Evolutionary conservation across 306 rosid genomes (phyloP), one percentile per base, ranked within the genome.

Genomic region (Pterocarpus macrocarpus): DNA sequence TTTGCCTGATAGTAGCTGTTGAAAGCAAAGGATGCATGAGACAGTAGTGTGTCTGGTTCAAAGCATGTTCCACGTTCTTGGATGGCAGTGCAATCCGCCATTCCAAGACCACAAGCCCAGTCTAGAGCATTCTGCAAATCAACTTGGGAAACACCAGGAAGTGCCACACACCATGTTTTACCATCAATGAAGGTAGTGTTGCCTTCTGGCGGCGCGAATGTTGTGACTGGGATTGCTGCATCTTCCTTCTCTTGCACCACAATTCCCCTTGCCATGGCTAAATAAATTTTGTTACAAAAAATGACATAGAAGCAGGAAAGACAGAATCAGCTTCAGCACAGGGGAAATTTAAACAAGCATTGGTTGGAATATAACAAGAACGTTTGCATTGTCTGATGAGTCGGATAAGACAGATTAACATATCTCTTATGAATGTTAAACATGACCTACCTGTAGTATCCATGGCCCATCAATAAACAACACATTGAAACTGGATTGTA

Each of bases 21-120:
- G 86, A 95, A 95, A 57, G 99, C 98, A 85, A 43, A 93, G 58
- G 99, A 95, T 4, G 99, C 97, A 92, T 93, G 99, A 78, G 99
- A 91, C 34, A 93, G 15, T 0, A 95, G 88, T 1, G 97, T 93
- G 77, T 95, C 85, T 2, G 98, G 99, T 34, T 95, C 69, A 50
- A 17, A 95, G 69, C 99, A 95, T 0, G 85, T 35, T 7, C 91
- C 94, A 0, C 87, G 97, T 1, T 86, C 74, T 65, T 90, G 97
- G 12, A 93, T 92, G 61, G 91, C 79, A 33, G 17, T 81, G 81
- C 99, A 95, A 75, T 93, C 89, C 0, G 94, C 83, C 87, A 67
- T 86, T 58, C 98, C 99, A 17, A 92, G 89, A 10, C 97, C 98
- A 55, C 99, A 95, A 22, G 98, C 99, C 99, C 99, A 95, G 33